Conservation (phyloP, 176 grass and related monocot genomes). For the Eleusine indica region DNA sequence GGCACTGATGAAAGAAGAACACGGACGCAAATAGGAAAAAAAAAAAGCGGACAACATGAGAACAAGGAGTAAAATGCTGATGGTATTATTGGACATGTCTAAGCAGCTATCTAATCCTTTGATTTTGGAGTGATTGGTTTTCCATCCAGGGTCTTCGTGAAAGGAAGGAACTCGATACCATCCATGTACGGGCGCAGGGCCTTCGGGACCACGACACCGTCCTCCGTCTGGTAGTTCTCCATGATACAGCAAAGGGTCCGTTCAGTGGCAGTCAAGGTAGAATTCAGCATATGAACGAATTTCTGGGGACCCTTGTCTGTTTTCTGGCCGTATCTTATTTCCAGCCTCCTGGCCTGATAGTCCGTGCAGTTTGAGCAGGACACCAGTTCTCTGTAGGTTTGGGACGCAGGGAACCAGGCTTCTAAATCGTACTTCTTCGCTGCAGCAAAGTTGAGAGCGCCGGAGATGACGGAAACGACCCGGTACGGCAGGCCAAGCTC, state of each 20-base stretch:
- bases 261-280: constrained; percentile 87
- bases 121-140: constrained; percentile 63
- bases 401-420: constrained; percentile 95
- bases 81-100: too few species aligned
- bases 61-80: not conserved
- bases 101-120: constrained; percentile 32
- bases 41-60: not conserved
- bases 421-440: constrained; percentile 97
- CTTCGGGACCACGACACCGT: constrained; percentile 78
- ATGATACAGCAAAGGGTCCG: constrained; percentile 87
- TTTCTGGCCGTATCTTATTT: constrained; percentile 86
- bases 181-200: constrained; percentile 69
- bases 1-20: too few species aligned
- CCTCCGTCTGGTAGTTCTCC: constrained; percentile 78
- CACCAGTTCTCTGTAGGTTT: constrained; percentile 82
- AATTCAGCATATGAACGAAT: constrained; percentile 94
- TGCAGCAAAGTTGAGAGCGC: constrained; percentile 89
- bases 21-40: not conserved
- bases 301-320: constrained; percentile 66
- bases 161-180: constrained; percentile 71
- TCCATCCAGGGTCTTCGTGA: constrained; percentile 56
- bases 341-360: constrained; percentile 88
- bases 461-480: constrained; percentile 86
- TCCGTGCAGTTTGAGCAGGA: constrained; percentile 98
- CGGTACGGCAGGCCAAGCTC: constrained; percentile 82